Conservation (phyloP, 108 stramenopile species). For the Cylindrotheca fusiformis region DNA sequence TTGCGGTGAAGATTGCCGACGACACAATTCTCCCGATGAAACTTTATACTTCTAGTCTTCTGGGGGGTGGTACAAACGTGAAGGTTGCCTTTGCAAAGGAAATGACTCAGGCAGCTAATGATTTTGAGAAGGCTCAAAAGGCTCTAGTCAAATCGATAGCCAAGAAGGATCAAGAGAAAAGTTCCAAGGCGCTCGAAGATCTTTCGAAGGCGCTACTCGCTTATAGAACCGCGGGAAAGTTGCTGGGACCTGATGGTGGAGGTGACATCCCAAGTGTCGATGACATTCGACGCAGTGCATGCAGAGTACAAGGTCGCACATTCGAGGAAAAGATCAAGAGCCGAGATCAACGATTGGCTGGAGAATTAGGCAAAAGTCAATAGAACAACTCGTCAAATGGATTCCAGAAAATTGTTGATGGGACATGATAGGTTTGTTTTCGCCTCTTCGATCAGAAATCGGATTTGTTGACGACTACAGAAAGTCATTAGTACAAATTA, state of each 20-base stretch:
- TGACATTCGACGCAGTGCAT: constrained; percentile 65
- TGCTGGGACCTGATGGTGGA: constrained; percentile 78
- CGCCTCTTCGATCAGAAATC: too few species aligned
- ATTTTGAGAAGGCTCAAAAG: constrained; percentile 68
- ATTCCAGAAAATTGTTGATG: too few species aligned
- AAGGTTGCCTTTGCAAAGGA: constrained; percentile 74
- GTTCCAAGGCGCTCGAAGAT: constrained; percentile 53
- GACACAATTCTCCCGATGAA: constrained; percentile 85
- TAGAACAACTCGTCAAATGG: too few species aligned
- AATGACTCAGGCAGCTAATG: constrained; percentile 56
- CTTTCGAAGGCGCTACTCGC: constrained; percentile 55
- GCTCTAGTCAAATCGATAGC: constrained; percentile 52
- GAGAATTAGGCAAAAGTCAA: background rate
- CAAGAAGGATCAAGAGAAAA: constrained; percentile 62
- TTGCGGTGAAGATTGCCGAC: constrained; percentile 73
- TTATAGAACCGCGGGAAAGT: constrained; percentile 63
- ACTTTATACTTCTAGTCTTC: constrained; percentile 67
- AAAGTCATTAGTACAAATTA: too few species aligned
- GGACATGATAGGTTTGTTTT: too few species aligned
- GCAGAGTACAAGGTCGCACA: constrained; percentile 54
- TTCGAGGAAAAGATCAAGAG: constrained; percentile 71
- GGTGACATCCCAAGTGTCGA: constrained; percentile 87
- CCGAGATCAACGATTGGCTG: constrained; percentile 44
- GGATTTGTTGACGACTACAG: too few species aligned
- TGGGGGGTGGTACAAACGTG: constrained; percentile 75